Percentiles rank a stretch among this genome's conserved stretches.
Conservation (phyloP, 441 rosid species). For the Adansonia grandidieri region DNA sequence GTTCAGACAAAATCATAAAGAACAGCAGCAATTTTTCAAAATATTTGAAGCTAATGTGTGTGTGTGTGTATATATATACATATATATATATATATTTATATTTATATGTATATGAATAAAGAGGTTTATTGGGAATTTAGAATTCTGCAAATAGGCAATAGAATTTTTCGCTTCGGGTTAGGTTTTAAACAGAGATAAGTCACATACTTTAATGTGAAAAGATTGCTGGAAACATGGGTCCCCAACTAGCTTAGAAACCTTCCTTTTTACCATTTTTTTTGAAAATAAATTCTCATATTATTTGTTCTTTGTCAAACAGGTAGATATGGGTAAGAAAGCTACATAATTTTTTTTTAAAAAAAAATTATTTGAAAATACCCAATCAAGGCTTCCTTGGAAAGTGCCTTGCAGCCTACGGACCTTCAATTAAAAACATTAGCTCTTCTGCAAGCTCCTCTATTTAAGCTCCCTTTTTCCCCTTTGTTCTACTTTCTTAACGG, state of each 20-base stretch:
- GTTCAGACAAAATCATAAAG: background rate
- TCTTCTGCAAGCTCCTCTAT: conserved; percentile 51
- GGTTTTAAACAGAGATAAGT: conserved; percentile 39
- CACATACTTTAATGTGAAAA: conserved; percentile 31
- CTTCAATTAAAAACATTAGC: conserved; percentile 34
- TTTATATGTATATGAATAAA: too few relatives aligned
- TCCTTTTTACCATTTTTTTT: conserved; percentile 25
- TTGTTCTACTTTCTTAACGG: conserved; percentile 58
- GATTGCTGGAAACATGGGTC: conserved; percentile 33
- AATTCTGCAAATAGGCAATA: conserved; percentile 17
- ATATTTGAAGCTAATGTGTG: conserved; percentile 1
- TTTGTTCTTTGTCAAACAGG: conserved; percentile 46
- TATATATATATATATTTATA: too few relatives aligned
- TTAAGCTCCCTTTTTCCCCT: conserved; percentile 46
- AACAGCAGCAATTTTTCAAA: conserved; percentile 1
- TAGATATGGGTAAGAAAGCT: conserved; percentile 36
- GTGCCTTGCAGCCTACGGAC: conserved; percentile 76
- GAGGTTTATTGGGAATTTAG: background rate
- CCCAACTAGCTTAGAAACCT: conserved; percentile 17
- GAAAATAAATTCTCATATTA: conserved; percentile 17
- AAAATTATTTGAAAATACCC: conserved; percentile 6
- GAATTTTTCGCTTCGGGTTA: conserved; percentile 27
- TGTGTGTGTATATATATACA: too few relatives aligned
- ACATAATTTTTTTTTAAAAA: background rate
- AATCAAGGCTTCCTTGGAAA: conserved; percentile 50